Evolutionary conservation across 1,139 yeast genomes (phyloP).

Genomic region (Zygosaccharomyces sapae): DNA sequence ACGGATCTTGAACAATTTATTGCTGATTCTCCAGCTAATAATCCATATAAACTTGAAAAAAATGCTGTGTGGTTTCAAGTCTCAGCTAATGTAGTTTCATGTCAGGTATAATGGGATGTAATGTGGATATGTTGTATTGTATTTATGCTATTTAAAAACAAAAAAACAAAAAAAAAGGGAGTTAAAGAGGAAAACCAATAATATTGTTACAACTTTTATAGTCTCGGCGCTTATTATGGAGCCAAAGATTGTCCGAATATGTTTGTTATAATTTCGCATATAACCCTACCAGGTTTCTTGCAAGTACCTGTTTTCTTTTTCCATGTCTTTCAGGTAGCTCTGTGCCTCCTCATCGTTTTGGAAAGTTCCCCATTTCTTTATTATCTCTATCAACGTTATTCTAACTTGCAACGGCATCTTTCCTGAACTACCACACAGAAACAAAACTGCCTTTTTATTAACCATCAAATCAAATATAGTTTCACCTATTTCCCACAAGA

Average conservation of each 20-base stretch:
- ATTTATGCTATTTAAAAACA: neutral
- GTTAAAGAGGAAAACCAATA: neutral
- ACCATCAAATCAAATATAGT: conserved; percentile 51
- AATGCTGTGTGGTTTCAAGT: conserved; percentile 33
- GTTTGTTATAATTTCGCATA: neutral
- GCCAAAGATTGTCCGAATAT: no score
- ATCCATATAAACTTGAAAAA: conserved; percentile 28
- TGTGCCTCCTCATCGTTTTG: conserved; percentile 47
- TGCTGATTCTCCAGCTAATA: conserved; percentile 19
- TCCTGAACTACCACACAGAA: conserved; percentile 90
- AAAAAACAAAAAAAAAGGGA: neutral
- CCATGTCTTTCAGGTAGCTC: conserved; percentile 53
- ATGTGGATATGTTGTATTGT: neutral
- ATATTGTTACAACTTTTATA: neutral
- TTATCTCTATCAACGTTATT: conserved; percentile 61
- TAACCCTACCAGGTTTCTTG: conserved; percentile 84
- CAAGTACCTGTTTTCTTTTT: conserved; percentile 61
- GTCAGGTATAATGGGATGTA: conserved; percentile 2
- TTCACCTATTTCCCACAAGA: conserved; percentile 48
- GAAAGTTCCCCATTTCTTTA: conserved; percentile 43
- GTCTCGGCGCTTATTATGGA: no score
- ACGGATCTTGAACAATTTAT: conserved; percentile 22
- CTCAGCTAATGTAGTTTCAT: conserved; percentile 23
- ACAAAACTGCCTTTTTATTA: conserved; percentile 55
- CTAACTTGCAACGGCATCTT: conserved; percentile 91